These are phyloP conservation scores for Exophiala alcalophila DNA, from an alignment of 2,329 filamentous ascomycete genomes.

Conservation along the genomic window DNA sequence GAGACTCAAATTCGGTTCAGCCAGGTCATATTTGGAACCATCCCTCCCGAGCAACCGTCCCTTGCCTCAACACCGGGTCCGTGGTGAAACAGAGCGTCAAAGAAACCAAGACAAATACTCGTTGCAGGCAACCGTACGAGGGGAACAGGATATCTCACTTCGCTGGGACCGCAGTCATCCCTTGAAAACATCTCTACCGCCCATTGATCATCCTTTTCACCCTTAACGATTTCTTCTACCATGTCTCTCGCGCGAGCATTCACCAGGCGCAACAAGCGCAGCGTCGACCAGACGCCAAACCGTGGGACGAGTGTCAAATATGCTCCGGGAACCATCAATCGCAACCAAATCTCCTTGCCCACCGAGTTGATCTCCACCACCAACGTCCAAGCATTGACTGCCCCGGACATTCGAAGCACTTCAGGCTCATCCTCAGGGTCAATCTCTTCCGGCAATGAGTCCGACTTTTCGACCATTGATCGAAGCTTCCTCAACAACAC, in stretches of 20 bases:
- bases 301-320: slow-evolving; percentile 46
- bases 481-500: slow-evolving; percentile 49
- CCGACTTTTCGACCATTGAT: slow-evolving; percentile 51
- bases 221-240: slow-evolving; percentile 17
- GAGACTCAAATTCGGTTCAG: no score
- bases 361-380: slow-evolving; percentile 88
- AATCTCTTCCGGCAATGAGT: slow-evolving; percentile 60
- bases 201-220: neutral
- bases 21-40: slow-evolving; percentile 2
- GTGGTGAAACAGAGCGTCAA: slow-evolving; percentile 2
- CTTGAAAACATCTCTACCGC: slow-evolving; percentile 1
- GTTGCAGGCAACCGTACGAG: slow-evolving; percentile 5
- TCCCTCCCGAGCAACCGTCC: no score
- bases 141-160: no score
- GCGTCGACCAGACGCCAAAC: slow-evolving; percentile 46
- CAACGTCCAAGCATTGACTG: slow-evolving; percentile 93
- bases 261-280: slow-evolving; percentile 48
- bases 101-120: no score
- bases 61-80: slow-evolving; percentile 3
- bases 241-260: slow-evolving; percentile 45
- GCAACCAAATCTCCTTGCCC: slow-evolving; percentile 71
- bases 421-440: slow-evolving; percentile 52
- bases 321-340: slow-evolving; percentile 45
- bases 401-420: slow-evolving; percentile 67
- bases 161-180: slow-evolving; percentile 1